Evolutionary conservation across 1,284 basidiomycete genomes (phyloP).

Genomic region (Cryptococcus hybrid): DNA sequence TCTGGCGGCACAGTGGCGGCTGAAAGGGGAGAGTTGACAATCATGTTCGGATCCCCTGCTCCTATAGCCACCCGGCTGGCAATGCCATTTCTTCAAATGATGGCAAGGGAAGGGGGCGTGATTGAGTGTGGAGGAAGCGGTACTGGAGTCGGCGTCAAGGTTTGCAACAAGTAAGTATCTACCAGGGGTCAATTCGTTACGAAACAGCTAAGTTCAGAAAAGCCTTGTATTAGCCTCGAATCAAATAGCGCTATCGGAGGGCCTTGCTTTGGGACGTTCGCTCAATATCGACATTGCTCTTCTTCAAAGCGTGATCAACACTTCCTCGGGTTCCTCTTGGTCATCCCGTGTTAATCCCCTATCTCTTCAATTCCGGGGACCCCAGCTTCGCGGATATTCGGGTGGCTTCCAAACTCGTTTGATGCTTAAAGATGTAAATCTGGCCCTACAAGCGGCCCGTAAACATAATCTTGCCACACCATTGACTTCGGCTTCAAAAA

Average conservation of each 20-base stretch:
- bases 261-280: constrained; percentile 36
- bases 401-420: constrained; percentile 44
- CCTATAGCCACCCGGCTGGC: constrained; percentile 27
- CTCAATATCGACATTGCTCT: constrained; percentile 38
- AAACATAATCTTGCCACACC: constrained; percentile 36
- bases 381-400: constrained; percentile 35
- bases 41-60: constrained; percentile 44
- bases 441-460: constrained; percentile 40
- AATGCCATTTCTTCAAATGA: constrained; percentile 34
- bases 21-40: constrained; percentile 36
- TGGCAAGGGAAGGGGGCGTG: constrained; percentile 40
- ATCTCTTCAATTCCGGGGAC: constrained; percentile 29
- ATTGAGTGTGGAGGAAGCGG: constrained; percentile 42
- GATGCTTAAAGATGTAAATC: constrained; percentile 48
- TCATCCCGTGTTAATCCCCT: constrained; percentile 43
- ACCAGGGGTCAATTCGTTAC: not conserved
- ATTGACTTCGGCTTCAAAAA: constrained; percentile 41
- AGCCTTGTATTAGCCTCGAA: constrained; percentile 47
- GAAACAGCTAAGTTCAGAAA: not conserved
- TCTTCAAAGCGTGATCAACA: constrained; percentile 41
- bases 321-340: constrained; percentile 44
- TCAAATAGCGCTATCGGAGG: constrained; percentile 47
- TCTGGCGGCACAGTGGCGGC: constrained; percentile 43
- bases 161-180: constrained; percentile 44
- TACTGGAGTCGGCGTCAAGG: constrained; percentile 43